Conservation (phyloP, 192 early-diverging fungal species). For the Entomortierella parvispora region DNA sequence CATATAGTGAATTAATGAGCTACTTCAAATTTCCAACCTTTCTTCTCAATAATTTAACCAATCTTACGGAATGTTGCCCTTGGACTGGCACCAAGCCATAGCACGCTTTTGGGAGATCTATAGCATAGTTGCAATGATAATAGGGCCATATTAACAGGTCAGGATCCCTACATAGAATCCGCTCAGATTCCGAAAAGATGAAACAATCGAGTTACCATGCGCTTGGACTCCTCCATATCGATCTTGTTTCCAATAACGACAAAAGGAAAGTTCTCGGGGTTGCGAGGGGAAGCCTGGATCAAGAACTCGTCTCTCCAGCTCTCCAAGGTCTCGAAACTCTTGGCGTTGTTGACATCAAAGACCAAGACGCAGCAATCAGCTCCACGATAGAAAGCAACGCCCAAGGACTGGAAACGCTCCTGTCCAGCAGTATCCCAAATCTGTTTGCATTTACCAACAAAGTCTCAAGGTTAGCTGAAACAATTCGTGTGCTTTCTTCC, state of each 20-base stretch:
- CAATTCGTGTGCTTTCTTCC: too few relatives aligned
- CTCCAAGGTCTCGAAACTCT: slow-evolving; percentile 95
- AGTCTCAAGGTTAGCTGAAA: too few relatives aligned
- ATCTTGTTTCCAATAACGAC: slow-evolving; percentile 99
- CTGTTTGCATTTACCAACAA: slow-evolving; percentile 51
- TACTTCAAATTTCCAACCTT: background rate
- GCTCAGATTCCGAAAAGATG: too few relatives aligned
- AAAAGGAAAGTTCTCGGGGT: slow-evolving; percentile 99
- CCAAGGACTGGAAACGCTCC: slow-evolving; percentile 97
- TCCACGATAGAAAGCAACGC: slow-evolving; percentile 98
- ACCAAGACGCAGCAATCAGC: slow-evolving; percentile 99
- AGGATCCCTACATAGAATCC: too few relatives aligned
- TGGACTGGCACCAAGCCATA: slow-evolving; percentile 95
- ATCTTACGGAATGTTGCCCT: slow-evolving; percentile 87
- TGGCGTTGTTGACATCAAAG: slow-evolving; percentile 95
- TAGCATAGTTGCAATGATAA: slow-evolving; percentile 7
- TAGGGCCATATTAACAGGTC: too few relatives aligned
- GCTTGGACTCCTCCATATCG: slow-evolving; percentile 93
- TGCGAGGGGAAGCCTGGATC: slow-evolving; percentile 92
- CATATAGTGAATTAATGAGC: background rate
- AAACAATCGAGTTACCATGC: slow-evolving; percentile 88
- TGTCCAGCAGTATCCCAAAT: slow-evolving; percentile 99
- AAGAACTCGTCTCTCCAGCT: slow-evolving; percentile 99
- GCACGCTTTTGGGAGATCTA: slow-evolving; percentile 96
- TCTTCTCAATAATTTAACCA: background rate